These are phyloP conservation scores for Alternaria alternata DNA, from an alignment of 2,329 filamentous ascomycete genomes.

Conservation along the genomic window DNA sequence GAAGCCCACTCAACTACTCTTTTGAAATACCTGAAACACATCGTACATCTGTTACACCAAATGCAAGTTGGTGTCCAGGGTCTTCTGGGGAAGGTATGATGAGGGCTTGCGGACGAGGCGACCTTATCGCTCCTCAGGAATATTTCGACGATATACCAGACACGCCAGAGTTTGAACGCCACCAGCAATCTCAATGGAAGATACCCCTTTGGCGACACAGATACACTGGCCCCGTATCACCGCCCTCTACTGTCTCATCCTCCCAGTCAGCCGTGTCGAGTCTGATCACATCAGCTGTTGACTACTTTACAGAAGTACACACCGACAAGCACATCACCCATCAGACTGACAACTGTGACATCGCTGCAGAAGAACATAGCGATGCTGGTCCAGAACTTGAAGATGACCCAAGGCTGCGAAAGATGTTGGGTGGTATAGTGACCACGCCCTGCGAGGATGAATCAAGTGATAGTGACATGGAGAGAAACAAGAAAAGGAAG, in stretches of 20 bases:
- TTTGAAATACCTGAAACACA: conserved; percentile 15
- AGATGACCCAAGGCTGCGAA: conserved; percentile 7
- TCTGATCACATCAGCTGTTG: background rate
- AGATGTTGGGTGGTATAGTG: conserved; percentile 7
- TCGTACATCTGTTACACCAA: conserved; percentile 11
- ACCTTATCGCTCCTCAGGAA: conserved; percentile 9
- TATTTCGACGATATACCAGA: conserved; percentile 10
- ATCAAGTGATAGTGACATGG: conserved; percentile 15
- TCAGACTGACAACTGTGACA: background rate
- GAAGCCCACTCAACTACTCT: conserved; percentile 13
- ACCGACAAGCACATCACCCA: conserved; percentile 1
- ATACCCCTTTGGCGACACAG: conserved; percentile 4
- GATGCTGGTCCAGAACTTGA: conserved; percentile 10
- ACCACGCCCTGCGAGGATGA: background rate
- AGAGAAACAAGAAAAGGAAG: conserved; percentile 14
- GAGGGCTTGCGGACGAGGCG: conserved; percentile 12
- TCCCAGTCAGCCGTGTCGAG: background rate
- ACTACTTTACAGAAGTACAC: conserved; percentile 6
- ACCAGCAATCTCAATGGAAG: background rate
- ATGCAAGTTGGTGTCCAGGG: background rate
- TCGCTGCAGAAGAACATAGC: conserved; percentile 1
- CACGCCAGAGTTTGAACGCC: background rate
- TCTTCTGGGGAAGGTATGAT: conserved; percentile 2
- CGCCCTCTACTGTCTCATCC: background rate
- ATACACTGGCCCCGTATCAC: background rate